Base-by-base conservation (phyloP, 2,329 filamentous ascomycete species). In the Fusarium musae region DNA sequence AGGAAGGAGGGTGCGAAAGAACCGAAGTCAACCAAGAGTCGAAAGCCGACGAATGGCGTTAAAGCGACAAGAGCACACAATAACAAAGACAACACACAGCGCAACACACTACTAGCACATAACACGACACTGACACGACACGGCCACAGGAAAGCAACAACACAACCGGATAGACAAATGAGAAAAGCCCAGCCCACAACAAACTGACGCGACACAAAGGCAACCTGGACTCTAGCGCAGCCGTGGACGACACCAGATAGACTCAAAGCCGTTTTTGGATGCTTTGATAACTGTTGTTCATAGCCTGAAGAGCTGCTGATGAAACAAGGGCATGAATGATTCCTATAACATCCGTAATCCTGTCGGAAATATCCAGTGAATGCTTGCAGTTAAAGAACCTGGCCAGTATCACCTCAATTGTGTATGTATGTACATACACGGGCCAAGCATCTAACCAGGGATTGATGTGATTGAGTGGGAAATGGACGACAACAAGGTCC, bases 91-190 rank as follows among this genome's bases (percentile, higher is more conserved):
- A 64, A 54, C 74, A 78, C 64, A 73, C 67, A 63, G 66, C 58
- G 67, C 69, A 76, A 69, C 75, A 76, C 74, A 76, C 66, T 68
- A 59, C 71, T 69, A 75, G 65, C 69, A 74, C 66, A 72, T 60
- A 63, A 75, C 72, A 73, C 72, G 73, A 77, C 70, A 58, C 52
- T 66, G 68, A 73, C 70, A 73, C 70, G 70, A 74, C 71, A 73
- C 69, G 57, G 23, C 52, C 47, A 72, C 58, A 73, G 53, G 47
- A 66, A 52, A 60, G 58, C 70, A 73, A 74, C 47, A 73, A 72
- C 62, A 73, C n/a, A 62, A 43, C 49, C 34, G 66, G 66, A 61
- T 71, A 71, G 47, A 36, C 52, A 65, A 70, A 63, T 62, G 36
- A 46, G 66, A 63, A 53, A n/a, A 37, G 54, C 54, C 46, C 53